Evolutionary conservation across 2,329 filamentous ascomycete genomes (phyloP).

Genomic region (Huntiella abstrusa): DNA sequence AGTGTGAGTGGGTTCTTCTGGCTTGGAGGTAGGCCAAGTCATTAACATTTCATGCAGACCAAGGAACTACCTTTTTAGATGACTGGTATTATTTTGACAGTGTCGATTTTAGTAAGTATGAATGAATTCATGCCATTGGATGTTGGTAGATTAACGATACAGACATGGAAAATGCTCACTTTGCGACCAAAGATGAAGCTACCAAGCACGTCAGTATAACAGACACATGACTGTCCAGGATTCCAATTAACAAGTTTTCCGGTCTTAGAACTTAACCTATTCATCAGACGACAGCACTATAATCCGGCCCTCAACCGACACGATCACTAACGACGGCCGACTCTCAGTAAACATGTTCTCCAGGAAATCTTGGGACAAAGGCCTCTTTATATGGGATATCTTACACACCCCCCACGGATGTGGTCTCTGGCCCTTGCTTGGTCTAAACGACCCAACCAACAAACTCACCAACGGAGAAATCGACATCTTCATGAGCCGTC

Average conservation of each 20-base stretch:
- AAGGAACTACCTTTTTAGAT: slow-evolving; percentile 32
- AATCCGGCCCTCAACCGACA: slow-evolving; percentile 27
- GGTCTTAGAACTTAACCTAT: slow-evolving; percentile 40
- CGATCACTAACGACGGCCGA: slow-evolving; percentile 37
- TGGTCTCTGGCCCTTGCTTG: slow-evolving; percentile 46
- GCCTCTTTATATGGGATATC: slow-evolving; percentile 50
- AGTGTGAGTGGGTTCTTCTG: neutral
- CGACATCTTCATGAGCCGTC: slow-evolving; percentile 41
- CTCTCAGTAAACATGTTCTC: slow-evolving; percentile 46
- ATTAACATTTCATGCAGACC: slow-evolving; percentile 19
- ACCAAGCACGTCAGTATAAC: neutral
- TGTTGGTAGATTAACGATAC: neutral
- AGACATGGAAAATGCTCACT: neutral
- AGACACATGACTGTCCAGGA: neutral
- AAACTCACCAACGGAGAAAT: slow-evolving; percentile 49
- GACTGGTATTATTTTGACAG: slow-evolving; percentile 34
- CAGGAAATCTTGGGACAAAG: slow-evolving; percentile 37
- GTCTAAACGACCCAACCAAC: slow-evolving; percentile 40
- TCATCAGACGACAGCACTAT: slow-evolving; percentile 33
- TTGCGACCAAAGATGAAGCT: neutral
- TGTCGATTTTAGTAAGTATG: slow-evolving; percentile 27
- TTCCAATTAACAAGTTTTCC: neutral
- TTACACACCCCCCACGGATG: slow-evolving; percentile 45
- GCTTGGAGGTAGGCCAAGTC: neutral
- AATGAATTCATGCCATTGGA: neutral